Base-by-base conservation (phyloP, 768 basidiomycete genomes). In the Amanita rimosa region DNA sequence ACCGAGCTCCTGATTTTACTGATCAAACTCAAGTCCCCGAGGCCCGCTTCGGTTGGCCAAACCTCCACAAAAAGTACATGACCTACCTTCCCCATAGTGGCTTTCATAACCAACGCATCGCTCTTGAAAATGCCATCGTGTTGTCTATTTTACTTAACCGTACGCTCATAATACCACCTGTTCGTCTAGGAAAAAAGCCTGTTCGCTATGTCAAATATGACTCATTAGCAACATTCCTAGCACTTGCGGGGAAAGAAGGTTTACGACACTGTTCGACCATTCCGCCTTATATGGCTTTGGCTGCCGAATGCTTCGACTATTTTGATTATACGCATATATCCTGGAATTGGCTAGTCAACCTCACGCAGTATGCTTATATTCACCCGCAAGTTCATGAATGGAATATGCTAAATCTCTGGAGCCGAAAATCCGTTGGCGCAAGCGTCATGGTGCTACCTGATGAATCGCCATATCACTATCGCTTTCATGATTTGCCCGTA, bases 21-120 rank as follows among this genome's bases (percentile, higher is more conserved):
- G 54, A 71, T 55, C 17, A 49, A 22, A 36, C 41, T 39, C 41
- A 62, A 61, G 62, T 43, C 53, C 54, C 52, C 58, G 60, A 14
- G 40, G 53, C 50, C 55, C 53, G 52, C 37, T 47, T 37, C 35
- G 21, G 34, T 22, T 11, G 19, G 7, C 17, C 11, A 24, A 60
- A 67, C 37, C 11, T 47, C 33, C 49, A 61, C 10, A 69, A 70
- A 52, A 67, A 60, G 46, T 91, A 74, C 61, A 63, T 92, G 16
- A 71, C 85, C 16, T 91, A 87, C 61, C 69, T 91, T 16, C 87
- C 88, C 10, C 87, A 91, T 60, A 86, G 84, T 53, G 85, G 86
- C 3, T 83, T 86, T 54, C 85, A 91, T 63, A 91, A 88, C 62
- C 86, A 91, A 64, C 81, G 87, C 29, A 88, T 92, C 54, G 81